A percentile compares a stretch with the other conserved stretches of the same genome.
phyloP scores from a whole-genome alignment of 345 rosid species.

The Euclidium syriacum region DNA sequence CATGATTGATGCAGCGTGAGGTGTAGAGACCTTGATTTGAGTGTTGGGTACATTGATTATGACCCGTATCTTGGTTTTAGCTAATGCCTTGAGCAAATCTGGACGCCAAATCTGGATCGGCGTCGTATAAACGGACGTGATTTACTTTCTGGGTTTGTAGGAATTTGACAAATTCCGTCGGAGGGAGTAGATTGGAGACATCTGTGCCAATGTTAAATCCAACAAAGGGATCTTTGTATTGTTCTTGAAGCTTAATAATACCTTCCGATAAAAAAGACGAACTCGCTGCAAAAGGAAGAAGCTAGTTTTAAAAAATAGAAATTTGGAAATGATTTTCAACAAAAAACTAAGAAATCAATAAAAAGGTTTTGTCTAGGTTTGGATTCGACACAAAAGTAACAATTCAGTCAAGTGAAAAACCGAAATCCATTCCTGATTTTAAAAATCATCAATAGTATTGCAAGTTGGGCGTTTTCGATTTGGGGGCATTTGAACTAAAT shows the following conservation, averaged over 20 bases:
- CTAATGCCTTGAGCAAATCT: slow-evolving; percentile 66
- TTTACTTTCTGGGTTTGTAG: slow-evolving; percentile 67
- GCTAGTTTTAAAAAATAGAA: slow-evolving; percentile 4
- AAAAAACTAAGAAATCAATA: background rate
- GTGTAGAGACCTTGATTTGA: slow-evolving; percentile 87
- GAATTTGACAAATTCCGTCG: slow-evolving; percentile 54
- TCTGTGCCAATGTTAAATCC: slow-evolving; percentile 88
- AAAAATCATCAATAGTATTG: no score
- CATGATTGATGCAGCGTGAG: slow-evolving; percentile 75
- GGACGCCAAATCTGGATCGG: no score
- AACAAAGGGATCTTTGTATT: slow-evolving; percentile 62
- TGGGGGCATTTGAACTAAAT: background rate
- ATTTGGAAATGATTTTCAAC: background rate
- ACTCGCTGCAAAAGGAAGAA: slow-evolving; percentile 29
- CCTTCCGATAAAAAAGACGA: slow-evolving; percentile 23
- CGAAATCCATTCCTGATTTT: no score
- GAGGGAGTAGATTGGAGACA: slow-evolving; percentile 47
- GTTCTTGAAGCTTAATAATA: slow-evolving; percentile 29
- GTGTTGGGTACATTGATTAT: slow-evolving; percentile 81
- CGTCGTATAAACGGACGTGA: slow-evolving; percentile 77
- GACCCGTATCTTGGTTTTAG: slow-evolving; percentile 86
- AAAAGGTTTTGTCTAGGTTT: background rate
- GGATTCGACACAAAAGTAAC: background rate
- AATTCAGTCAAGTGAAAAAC: no score
- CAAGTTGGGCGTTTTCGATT: slow-evolving; percentile 2